Base-by-base conservation (phyloP, 306 rosid genomes). In the Quercus ilex region DNA sequence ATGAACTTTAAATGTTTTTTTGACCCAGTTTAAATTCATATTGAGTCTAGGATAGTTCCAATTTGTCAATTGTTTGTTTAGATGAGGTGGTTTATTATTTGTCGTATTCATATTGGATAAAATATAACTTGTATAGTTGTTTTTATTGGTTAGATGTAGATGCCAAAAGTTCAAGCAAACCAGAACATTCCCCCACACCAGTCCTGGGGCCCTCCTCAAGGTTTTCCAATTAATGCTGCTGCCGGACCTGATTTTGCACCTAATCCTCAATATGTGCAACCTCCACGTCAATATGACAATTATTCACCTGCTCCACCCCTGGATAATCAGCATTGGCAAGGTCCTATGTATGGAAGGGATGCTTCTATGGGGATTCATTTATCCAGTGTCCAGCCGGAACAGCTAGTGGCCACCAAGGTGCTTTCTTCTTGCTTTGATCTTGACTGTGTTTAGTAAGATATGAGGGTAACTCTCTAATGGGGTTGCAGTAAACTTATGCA, bases 131-230 rank as follows among this genome's bases (percentile, higher is more conserved):
- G 51, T 58, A 74, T 53, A 2, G 35, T 59, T 67, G 23, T 51
- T 18, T 52, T 59, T 57, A 77, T 72, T 78, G 77, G 74, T 74
- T 71, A 88, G 91, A 88, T 88, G 91, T 87, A 88, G 77, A 75
- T 75, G 15, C 79, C 86, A 25, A 85, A 85, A 78, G 79, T 81
- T 74, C 89, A 86, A 71, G 68, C 25, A 69, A 85, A 81, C 82
- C 89, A 83, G 67, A 88, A 83, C 80, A 57, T 83, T 60, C 86
- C 89, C 35, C 87, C 87, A 74, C 87, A 81, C 63, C 89, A 81
- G 55, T 82, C 84, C 62, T 88, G 91, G 91, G 91, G 89, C 62
- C 87, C 87, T 76, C 84, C 91, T 63, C 89, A 83, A 81, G 87
- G 89, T 62, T 88, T 88, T 83, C 80, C 83, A 23, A 77, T 83